A percentile compares a stretch with the other conserved stretches of the same genome.
These are phyloP conservation scores for Tremellales sp. DNA, from an alignment of 1,284 basidiomycete species.

Conservation along the genomic window DNA sequence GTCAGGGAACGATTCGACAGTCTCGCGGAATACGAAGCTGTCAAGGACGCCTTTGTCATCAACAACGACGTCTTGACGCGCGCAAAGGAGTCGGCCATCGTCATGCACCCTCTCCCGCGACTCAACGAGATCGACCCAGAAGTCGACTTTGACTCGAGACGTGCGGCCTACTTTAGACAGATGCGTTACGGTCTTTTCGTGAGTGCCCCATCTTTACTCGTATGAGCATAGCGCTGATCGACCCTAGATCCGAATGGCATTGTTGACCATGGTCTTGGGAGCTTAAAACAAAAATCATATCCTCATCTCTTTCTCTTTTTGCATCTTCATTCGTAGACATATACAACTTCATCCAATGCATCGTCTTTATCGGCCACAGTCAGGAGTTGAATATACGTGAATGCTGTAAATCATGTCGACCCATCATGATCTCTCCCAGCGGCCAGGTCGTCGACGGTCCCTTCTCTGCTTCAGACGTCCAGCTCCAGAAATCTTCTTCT, in stretches of 20 bases:
- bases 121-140: constrained; percentile 97
- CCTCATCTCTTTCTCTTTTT: neutral
- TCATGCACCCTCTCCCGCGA: constrained; percentile 96
- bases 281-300: constrained; percentile 20
- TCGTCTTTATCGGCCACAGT: neutral
- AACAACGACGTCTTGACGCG: constrained; percentile 88
- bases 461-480: constrained; percentile 35
- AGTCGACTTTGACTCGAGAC: constrained; percentile 91
- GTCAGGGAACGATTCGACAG: constrained; percentile 72
- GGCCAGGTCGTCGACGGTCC: constrained; percentile 89
- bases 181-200: constrained; percentile 98
- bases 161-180: constrained; percentile 97
- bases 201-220: constrained; percentile 46
- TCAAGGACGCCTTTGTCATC: constrained; percentile 89
- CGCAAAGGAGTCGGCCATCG: constrained; percentile 94
- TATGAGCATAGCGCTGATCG: constrained; percentile 5
- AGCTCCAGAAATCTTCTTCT: constrained; percentile 31
- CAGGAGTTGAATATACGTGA: constrained; percentile 85
- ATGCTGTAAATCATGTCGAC: constrained; percentile 89
- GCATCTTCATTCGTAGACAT: neutral
- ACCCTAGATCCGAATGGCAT: constrained; percentile 67
- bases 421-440: constrained; percentile 85
- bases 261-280: constrained; percentile 65
- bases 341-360: neutral
- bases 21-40: constrained; percentile 78